Evolutionary conservation across 2,329 filamentous ascomycete species (phyloP).

Genomic region (Pleoardoris graminearum): DNA sequence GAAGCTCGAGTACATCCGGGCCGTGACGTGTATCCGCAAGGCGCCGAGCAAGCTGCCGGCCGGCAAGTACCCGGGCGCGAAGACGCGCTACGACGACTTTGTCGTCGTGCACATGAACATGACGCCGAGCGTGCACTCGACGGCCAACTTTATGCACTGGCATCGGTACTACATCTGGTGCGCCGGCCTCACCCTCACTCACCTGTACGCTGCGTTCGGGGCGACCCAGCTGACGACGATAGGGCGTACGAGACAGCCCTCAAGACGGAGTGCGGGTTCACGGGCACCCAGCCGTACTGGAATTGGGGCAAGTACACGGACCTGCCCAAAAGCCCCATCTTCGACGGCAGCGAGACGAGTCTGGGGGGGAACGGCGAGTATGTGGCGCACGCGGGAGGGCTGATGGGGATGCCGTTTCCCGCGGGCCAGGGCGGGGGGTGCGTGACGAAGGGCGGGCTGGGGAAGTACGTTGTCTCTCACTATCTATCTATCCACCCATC

Average conservation of each 20-base stretch:
- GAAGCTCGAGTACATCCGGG: constrained; percentile 38
- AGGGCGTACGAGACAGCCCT: constrained; percentile 48
- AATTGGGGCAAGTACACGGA: constrained; percentile 58
- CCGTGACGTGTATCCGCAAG: constrained; percentile 37
- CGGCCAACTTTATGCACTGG: constrained; percentile 45
- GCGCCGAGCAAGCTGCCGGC: constrained; percentile 32
- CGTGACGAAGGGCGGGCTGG: constrained; percentile 56
- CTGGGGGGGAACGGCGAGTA: constrained; percentile 53
- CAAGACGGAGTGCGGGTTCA: constrained; percentile 48
- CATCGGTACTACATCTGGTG: constrained; percentile 49
- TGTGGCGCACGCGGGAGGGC: constrained; percentile 19
- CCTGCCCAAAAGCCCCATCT: constrained; percentile 54
- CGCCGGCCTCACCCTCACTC: background rate
- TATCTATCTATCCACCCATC: too few species aligned
- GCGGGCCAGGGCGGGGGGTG: constrained; percentile 61
- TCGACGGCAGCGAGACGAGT: constrained; percentile 58
- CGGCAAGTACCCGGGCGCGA: constrained; percentile 35
- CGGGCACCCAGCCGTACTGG: constrained; percentile 53
- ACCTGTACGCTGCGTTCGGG: background rate
- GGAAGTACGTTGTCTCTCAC: constrained; percentile 45
- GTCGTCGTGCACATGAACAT: constrained; percentile 38
- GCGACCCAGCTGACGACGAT: background rate
- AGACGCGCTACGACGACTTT: constrained; percentile 42
- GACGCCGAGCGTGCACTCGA: constrained; percentile 33
- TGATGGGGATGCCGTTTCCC: constrained; percentile 41